Evolutionary conservation across 2,329 filamentous ascomycete genomes (phyloP).

Genomic region (Fusarium phyllophilum): DNA sequence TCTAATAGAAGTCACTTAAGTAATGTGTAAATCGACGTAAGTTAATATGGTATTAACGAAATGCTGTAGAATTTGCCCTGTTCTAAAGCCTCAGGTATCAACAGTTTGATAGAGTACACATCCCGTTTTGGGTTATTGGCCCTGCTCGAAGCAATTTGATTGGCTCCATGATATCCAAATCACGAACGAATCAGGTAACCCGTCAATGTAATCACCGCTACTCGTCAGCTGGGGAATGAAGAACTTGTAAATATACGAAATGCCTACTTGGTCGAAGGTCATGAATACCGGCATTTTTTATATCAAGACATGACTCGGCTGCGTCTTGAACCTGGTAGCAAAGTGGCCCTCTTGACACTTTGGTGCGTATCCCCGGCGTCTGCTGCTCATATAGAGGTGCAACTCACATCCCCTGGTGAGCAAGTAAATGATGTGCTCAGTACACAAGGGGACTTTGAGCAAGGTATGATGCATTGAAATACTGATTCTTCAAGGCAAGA

Average conservation of each 20-base stretch:
- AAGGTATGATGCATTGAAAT: not conserved
- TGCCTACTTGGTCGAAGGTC: not conserved
- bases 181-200: conserved; percentile 19
- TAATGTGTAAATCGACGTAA: not conserved
- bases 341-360: not conserved
- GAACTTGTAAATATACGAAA: not conserved
- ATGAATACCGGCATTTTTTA: not conserved
- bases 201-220: conserved; percentile 10
- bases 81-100: accelerated
- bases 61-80: too few relatives aligned
- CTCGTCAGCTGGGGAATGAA: not conserved
- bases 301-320: not conserved
- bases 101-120: too few relatives aligned
- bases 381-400: too few relatives aligned
- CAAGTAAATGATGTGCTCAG: not conserved
- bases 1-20: not conserved
- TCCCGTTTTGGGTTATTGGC: not conserved
- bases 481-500: not conserved
- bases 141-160: not conserved
- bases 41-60: too few relatives aligned
- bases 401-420: not conserved
- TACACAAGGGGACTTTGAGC: not conserved
- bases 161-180: not conserved
- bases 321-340: not conserved
- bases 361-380: not conserved